Evolutionary conservation across 2,329 filamentous ascomycete genomes (phyloP).

Genomic region (Sporothrix euskadiensis): DNA sequence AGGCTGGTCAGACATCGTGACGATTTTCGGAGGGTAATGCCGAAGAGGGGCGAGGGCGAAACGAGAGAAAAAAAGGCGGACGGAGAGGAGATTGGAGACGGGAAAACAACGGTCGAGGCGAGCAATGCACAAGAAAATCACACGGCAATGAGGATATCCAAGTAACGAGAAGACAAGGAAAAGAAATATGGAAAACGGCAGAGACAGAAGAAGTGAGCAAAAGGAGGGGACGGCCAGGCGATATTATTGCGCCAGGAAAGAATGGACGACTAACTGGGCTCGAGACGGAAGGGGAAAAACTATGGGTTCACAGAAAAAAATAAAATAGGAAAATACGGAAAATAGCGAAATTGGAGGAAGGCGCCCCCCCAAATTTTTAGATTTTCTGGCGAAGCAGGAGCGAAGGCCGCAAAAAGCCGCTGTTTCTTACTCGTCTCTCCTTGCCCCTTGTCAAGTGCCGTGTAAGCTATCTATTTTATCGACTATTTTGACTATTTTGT

Average conservation of each 20-base stretch:
- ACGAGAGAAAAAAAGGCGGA: neutral
- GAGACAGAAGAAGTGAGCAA: neutral
- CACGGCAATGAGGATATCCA: conserved; percentile 3
- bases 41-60: conserved; percentile 3
- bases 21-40: conserved; percentile 27
- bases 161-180: neutral
- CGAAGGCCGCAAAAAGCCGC: conserved; percentile 21
- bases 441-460: neutral
- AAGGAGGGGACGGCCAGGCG: conserved; percentile 18
- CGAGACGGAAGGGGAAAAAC: conserved; percentile 10
- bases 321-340: conserved; percentile 21
- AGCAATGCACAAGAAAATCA: neutral
- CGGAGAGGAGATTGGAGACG: neutral
- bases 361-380: neutral
- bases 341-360: conserved; percentile 8
- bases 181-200: neutral
- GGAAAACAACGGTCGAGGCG: neutral
- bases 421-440: neutral
- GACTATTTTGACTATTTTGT: conserved; percentile 1
- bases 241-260: conserved; percentile 20
- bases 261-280: neutral
- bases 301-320: conserved; percentile 18
- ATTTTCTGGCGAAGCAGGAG: neutral
- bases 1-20: conserved; percentile 69
- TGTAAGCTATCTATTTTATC: conserved; percentile 13